Evolutionary conservation across 2,329 filamentous ascomycete species (phyloP), one percentile per base, ranked within the genome.

Genomic region (Aspergillus sp.): DNA sequence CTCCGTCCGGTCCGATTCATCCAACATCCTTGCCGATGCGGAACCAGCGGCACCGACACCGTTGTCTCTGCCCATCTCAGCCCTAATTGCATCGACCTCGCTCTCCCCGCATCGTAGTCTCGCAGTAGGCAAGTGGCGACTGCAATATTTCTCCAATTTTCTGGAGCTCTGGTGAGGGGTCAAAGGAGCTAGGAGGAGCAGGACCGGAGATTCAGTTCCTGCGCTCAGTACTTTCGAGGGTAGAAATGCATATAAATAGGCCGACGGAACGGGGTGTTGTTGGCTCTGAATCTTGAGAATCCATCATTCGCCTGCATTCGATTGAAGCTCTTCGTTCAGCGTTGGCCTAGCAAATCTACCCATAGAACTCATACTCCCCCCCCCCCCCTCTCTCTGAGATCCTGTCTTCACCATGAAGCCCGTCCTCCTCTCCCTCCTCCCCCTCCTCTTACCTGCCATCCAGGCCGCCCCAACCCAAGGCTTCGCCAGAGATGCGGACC

Each of bases 391-490:
- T 29, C 26, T 29, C 26, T 29, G 3, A 4, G 9, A 47, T 9
- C 4, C 4, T 24, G 6, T 22, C 11, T 24, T 32, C 53, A 55
- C 6, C 10, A 65, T 65, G 63, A 65, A 65, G 57, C 52, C 58
- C 20, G 42, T 60, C 14, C 12, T 52, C 14, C 47, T 59, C 47
- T 46, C 42, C 22, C 26, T 65, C 14, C 31, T 64, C 16, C 46
- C 42, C 7, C 12, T 59, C 7, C 16, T 59, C 12, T 16, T 59
- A 6, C 26, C 54, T 16, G 31, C 16, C 14, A 36, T 55, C 16
- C 14, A 71, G 60, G 68, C 65, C 56, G 63, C 55, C 57, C 50
- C 58, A 31, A 57, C 32, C 16, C 39, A 52, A 5, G 32, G 20
- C 10, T 26, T 26, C 10, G 49, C 42, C 39, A 46, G 57, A 22